Base-by-base conservation (phyloP, 257 asterid species). In the Linderniella brevidens region DNA sequence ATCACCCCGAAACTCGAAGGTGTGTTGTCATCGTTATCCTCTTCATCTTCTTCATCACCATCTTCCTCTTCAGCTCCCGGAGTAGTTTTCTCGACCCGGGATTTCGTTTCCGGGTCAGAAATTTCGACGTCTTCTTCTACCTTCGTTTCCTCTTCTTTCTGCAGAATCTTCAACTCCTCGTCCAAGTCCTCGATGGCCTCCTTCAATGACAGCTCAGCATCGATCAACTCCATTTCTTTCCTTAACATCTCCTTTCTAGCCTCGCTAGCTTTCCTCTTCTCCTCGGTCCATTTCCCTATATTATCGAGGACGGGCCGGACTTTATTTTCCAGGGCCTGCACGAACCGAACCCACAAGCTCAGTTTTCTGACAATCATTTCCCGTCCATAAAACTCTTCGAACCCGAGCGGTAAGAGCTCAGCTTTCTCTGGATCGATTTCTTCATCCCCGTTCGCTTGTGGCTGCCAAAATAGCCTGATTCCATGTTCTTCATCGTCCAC, bases 401-500 rank as follows among this genome's bases (percentile, higher is more conserved):
- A 72, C 50, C 94, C 96, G 1, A 81, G 75, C 16, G 98, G 93
- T 38, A 88, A 82, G 67, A 84, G 78, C 54, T 65, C 68, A 29
- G 51, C 80, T 44, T 78, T 62, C 9, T 74, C 87, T 11, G 81
- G 85, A 57, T 74, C 71, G 15, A 73, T 56, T 11, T 76, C 87
- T 58, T 66, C 78, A 4, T 76, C 85, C 39, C 74, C 92, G 58
- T 72, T 37, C 19, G 56, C 1, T 12, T 71, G 60, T 9, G 96
- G 96, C 35, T 76, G 93, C 98, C 98, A 88, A 59, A 76, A 88
- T 51, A 84, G 64, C 16, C 94, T 75, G 41, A 88, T 20, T 3
- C 96, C 98, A 41, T 85, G 73, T 55, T 85, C 96, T 54, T 90
- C 96, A 40, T 90, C 96, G 5, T 90, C 98, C 44, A 85, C 64